These are phyloP conservation scores for Erysimum pusillum DNA, from an alignment of 441 rosid species.

Conservation along the genomic window DNA sequence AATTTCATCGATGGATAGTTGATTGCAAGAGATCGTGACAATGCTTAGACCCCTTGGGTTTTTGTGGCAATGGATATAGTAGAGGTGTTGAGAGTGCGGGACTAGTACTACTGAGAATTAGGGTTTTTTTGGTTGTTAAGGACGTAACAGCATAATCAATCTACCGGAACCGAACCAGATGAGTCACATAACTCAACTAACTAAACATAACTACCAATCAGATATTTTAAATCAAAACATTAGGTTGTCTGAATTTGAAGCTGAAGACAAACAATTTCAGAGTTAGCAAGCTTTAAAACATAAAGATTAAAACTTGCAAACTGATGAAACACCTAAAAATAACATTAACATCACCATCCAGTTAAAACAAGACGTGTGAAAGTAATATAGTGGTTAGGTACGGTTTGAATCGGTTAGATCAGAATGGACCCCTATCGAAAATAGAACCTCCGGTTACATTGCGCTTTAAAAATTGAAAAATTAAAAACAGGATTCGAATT, in stretches of 20 bases:
- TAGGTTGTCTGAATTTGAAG: too few species aligned
- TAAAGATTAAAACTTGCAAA: too few species aligned
- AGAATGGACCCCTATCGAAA: background rate
- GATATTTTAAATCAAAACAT: background rate
- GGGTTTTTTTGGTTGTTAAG: background rate
- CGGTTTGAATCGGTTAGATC: background rate
- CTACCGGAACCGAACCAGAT: background rate
- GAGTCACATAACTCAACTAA: background rate
- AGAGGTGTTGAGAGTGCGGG: background rate
- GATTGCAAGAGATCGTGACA: background rate
- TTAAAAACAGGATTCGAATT: background rate
- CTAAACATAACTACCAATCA: background rate
- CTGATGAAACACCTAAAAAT: too few species aligned
- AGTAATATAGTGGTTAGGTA: background rate
- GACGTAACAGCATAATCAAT: background rate
- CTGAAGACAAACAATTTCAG: background rate
- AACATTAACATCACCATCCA: too few species aligned
- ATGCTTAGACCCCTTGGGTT: background rate
- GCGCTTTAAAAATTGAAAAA: background rate
- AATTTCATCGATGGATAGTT: background rate
- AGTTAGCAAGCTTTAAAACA: background rate
- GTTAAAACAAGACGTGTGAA: too few species aligned
- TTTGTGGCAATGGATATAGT: background rate
- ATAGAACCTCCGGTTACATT: background rate
- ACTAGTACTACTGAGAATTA: slow-evolving; percentile 5